phyloP scores from a whole-genome alignment of 1,139 yeast species.

The Saccharomyces hybrid region DNA sequence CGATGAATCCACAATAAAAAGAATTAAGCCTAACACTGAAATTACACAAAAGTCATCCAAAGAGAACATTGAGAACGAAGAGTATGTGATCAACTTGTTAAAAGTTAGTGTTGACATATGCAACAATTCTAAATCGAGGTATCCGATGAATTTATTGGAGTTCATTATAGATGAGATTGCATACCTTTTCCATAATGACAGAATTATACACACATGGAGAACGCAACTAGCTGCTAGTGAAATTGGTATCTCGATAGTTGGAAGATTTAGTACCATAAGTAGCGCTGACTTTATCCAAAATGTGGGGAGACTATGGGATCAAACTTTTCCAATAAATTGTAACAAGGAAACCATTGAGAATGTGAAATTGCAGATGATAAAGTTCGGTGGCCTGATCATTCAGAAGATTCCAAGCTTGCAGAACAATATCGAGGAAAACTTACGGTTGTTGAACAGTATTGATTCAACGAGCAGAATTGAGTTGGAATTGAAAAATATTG shows the following conservation, averaged over 20 bases:
- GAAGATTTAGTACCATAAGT: slow-evolving; percentile 14
- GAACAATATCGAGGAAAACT: slow-evolving; percentile 18
- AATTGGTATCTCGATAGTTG: slow-evolving; percentile 23
- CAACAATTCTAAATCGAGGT: slow-evolving; percentile 21
- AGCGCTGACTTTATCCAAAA: slow-evolving; percentile 3
- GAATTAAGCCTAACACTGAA: slow-evolving; percentile 21
- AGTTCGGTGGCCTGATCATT: slow-evolving; percentile 32
- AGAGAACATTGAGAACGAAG: slow-evolving; percentile 36
- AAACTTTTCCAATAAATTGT: slow-evolving; percentile 33
- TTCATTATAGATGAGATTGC: slow-evolving; percentile 20
- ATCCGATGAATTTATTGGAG: slow-evolving; percentile 13
- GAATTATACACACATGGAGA: slow-evolving; percentile 51
- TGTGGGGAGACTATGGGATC: slow-evolving; percentile 30
- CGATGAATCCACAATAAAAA: slow-evolving; percentile 7
- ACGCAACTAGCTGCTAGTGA: slow-evolving; percentile 44
- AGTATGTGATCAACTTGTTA: slow-evolving; percentile 32
- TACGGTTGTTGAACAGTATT: slow-evolving; percentile 30
- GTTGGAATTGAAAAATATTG: slow-evolving; percentile 32
- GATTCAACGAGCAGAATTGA: slow-evolving; percentile 35
- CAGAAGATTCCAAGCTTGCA: slow-evolving; percentile 12
- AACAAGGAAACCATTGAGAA: slow-evolving; percentile 49
- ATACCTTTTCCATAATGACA: slow-evolving; percentile 30
- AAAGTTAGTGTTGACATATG: slow-evolving; percentile 13
- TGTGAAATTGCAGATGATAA: slow-evolving; percentile 48
- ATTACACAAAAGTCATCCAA: slow-evolving; percentile 33